Evolutionary conservation across 2,329 filamentous ascomycete genomes (phyloP).

Genomic region (Elsinoe perseae): DNA sequence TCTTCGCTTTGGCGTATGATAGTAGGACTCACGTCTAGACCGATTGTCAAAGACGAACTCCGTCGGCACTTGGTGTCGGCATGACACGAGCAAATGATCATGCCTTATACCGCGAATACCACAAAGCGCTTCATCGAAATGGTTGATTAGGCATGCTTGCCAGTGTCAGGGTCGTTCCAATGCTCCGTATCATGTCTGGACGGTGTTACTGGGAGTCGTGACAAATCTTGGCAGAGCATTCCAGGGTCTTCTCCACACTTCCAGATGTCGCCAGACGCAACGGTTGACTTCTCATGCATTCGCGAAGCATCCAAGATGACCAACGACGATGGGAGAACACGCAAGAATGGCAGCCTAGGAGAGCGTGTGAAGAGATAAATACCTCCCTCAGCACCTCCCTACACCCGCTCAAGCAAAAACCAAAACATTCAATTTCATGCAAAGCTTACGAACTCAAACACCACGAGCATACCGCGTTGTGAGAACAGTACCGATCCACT

Average conservation of each 20-base stretch:
- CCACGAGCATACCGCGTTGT: constrained; percentile 26
- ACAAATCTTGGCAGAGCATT: constrained; percentile 4
- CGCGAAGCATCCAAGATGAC: constrained; percentile 2
- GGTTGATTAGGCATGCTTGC: too few relatives aligned
- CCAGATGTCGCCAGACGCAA: constrained; percentile 2
- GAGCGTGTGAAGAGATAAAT: neutral
- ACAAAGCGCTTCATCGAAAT: too few relatives aligned
- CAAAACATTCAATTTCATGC: constrained; percentile 1
- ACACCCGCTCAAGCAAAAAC: neutral
- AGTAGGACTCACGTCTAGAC: too few relatives aligned
- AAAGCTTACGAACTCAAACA: constrained; percentile 10
- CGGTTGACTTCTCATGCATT: constrained; percentile 2
- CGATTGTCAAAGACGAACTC: too few relatives aligned
- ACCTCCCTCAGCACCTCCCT: neutral
- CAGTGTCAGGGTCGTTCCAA: too few relatives aligned
- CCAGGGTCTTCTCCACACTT: constrained; percentile 5
- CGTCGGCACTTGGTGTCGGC: too few relatives aligned
- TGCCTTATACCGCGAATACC: too few relatives aligned
- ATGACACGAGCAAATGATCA: too few relatives aligned
- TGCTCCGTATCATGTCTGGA: too few relatives aligned
- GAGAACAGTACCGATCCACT: constrained; percentile 23
- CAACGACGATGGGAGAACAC: neutral
- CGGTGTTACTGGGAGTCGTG: neutral
- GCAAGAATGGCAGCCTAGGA: neutral
- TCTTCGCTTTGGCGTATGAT: too few relatives aligned